Conservation (phyloP, 129 eudicot species). For the Calendula officinalis region DNA sequence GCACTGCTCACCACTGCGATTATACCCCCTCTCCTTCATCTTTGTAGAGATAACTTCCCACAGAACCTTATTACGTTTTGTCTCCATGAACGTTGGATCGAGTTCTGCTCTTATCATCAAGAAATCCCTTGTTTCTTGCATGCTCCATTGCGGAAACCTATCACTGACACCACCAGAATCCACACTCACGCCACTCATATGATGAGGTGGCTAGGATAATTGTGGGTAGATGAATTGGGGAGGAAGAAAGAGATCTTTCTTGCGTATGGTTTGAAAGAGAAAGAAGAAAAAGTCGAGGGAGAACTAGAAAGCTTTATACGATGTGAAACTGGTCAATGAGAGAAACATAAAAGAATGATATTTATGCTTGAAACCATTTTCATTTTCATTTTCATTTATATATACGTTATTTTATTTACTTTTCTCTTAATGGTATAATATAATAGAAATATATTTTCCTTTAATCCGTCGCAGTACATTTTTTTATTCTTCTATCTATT, state of each 20-base stretch:
- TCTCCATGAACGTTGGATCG: constrained; percentile 76
- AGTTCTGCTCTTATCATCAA: constrained; percentile 66
- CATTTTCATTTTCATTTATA: neutral
- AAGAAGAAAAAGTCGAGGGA: constrained; percentile 26
- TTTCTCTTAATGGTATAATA: neutral
- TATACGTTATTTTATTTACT: neutral
- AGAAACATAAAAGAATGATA: constrained; percentile 4
- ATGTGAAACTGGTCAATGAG: constrained; percentile 35
- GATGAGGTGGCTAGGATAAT: constrained; percentile 34
- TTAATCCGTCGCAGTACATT: too few relatives aligned
- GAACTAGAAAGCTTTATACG: constrained; percentile 25
- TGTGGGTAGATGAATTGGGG: constrained; percentile 14
- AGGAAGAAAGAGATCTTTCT: constrained; percentile 29
- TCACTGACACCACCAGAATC: constrained; percentile 44
- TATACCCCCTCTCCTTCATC: constrained; percentile 77
- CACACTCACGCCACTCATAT: constrained; percentile 30
- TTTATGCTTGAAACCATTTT: constrained; percentile 16
- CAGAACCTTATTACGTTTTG: constrained; percentile 68
- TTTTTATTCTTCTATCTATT: too few relatives aligned
- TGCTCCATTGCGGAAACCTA: constrained; percentile 91
- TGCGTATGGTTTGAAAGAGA: constrained; percentile 23
- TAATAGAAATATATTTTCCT: too few relatives aligned
- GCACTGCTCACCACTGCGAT: constrained; percentile 87
- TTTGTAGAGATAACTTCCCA: constrained; percentile 74
- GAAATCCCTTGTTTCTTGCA: constrained; percentile 78